Percentiles rank a stretch among this genome's conserved stretches.
Conservation (phyloP, 2,329 filamentous ascomycete genomes). For the Apiospora saccharicola region DNA sequence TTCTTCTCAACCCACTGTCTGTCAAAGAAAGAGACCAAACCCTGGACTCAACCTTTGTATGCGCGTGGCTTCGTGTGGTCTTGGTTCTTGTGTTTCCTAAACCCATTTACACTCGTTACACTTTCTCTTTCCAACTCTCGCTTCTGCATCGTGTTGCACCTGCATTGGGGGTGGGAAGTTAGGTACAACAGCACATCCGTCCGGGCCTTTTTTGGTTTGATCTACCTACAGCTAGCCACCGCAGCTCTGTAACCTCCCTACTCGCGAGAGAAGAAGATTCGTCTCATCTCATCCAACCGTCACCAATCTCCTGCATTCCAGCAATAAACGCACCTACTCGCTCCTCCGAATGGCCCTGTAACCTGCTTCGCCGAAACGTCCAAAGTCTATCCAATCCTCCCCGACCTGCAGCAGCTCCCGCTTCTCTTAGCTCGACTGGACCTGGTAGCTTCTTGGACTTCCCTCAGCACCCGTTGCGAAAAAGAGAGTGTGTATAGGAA, state of each 20-base stretch:
- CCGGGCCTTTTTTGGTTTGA: conserved; percentile 25
- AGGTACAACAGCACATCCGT: conserved; percentile 22
- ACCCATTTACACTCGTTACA: conserved; percentile 24
- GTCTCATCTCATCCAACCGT: conserved; percentile 23
- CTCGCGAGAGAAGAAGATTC: conserved; percentile 21
- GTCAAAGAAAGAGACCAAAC: conserved; percentile 21
- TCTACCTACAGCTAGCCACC: conserved; percentile 6
- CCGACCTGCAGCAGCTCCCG: conserved; percentile 23
- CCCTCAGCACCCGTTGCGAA: conserved; percentile 20
- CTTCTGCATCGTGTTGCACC: conserved; percentile 24
- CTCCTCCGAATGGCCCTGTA: conserved; percentile 24
- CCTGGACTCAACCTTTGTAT: conserved; percentile 21
- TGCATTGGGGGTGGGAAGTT: conserved; percentile 22
- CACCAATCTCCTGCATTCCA: conserved; percentile 25
- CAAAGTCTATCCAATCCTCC: conserved; percentile 16
- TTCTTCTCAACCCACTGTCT: conserved; percentile 22
- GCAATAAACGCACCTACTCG: conserved; percentile 13
- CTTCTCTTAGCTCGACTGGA: conserved; percentile 22
- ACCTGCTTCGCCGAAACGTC: conserved; percentile 22
- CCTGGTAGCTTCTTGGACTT: conserved; percentile 10
- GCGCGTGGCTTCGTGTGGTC: conserved; percentile 21
- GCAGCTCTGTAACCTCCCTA: conserved; percentile 21
- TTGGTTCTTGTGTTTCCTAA: conserved; percentile 23
- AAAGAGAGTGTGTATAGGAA: conserved; percentile 7
- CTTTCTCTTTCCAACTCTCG: conserved; percentile 24